These are phyloP conservation scores for Pleurotus giganteus DNA, from an alignment of 768 basidiomycete genomes.

Conservation along the genomic window DNA sequence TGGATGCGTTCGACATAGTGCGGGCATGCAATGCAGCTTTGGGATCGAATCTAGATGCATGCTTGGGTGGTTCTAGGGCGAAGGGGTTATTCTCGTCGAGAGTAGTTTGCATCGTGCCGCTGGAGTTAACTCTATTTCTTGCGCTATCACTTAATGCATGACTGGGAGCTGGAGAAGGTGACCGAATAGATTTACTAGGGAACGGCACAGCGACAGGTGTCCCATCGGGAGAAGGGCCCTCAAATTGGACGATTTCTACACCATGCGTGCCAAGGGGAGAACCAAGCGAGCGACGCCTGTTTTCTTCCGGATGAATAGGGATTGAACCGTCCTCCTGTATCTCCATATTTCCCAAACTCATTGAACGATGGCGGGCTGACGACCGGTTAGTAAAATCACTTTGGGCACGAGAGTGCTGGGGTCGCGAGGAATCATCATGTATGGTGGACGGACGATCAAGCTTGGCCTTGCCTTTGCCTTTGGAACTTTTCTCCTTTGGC, in stretches of 20 bases:
- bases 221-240: conserved; percentile 47
- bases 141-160: conserved; percentile 23
- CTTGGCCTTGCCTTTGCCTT: conserved; percentile 37
- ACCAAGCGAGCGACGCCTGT: conserved; percentile 56
- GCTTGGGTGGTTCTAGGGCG: conserved; percentile 61
- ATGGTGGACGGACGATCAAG: conserved; percentile 35
- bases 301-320: conserved; percentile 22
- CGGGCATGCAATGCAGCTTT: conserved; percentile 59
- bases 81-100: conserved; percentile 62
- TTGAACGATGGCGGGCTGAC: conserved; percentile 46
- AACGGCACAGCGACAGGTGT: conserved; percentile 64
- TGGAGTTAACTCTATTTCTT: conserved; percentile 43
- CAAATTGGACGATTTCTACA: conserved; percentile 36
- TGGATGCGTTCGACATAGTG: conserved; percentile 61
- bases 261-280: conserved; percentile 54
- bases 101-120: conserved; percentile 39
- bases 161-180: conserved; percentile 45
- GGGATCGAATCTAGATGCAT: conserved; percentile 79
- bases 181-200: conserved; percentile 53
- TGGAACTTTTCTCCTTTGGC: conserved; percentile 58
- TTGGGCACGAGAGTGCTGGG: conserved; percentile 40
- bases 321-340: conserved; percentile 32
- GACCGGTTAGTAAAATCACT: conserved; percentile 30
- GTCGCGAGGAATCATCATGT: conserved; percentile 38
- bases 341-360: conserved; percentile 68